Base-by-base conservation (phyloP, 2,329 filamentous ascomycete genomes). In the Helminthosporium solani region DNA sequence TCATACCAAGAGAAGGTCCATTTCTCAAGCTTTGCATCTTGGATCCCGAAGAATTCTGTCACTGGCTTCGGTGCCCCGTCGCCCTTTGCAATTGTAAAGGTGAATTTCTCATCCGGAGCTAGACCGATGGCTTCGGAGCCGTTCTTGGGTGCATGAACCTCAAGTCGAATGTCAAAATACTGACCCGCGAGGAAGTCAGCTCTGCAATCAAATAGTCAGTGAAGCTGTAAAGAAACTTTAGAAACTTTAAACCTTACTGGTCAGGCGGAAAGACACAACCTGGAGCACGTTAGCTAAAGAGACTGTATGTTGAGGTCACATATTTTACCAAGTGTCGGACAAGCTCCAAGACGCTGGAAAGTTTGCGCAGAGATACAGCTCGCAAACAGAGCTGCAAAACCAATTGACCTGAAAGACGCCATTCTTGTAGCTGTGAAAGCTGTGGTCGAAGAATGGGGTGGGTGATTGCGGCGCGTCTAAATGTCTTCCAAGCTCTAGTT, bases 1-100 rank as follows among this genome's bases (percentile, higher is more conserved):
- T 92, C 89, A 63, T 81, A 92, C 86, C 87, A 94, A n/a, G 78
- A 78, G 65, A 94, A 94, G 55, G 84, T 80, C 89, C 89, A 95
- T 53, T 77, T 84, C 76, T 95, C 89, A 14, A 94, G 73, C 66
- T 82, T 71, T 16, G 88, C 85, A 66, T 92, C 87, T 2, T 78
- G 61, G 28, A 86, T 63, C n/a, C 77, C 75, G 73, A 94, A 92
- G 72, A 82, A 90, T 33, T 82, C 73, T 14, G 83, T 75, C 33
- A 84, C 82, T 46, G 77, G 72, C 64, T 80, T 72, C 21, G 82
- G 63, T 63, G 81, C 72, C 20, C 79, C 66, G 47, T 73, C 64
- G 44, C 82, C 80, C 72, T 87, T 90, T 47, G 78, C 74, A 56
- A 94, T 85, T 44, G 84, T 87, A 60, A 88, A 85, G 34, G 81